A percentile compares a stretch with the other conserved stretches of the same genome.
Conservation (phyloP, 2,329 filamentous ascomycete species). For the Scedosporium dehoogii region DNA sequence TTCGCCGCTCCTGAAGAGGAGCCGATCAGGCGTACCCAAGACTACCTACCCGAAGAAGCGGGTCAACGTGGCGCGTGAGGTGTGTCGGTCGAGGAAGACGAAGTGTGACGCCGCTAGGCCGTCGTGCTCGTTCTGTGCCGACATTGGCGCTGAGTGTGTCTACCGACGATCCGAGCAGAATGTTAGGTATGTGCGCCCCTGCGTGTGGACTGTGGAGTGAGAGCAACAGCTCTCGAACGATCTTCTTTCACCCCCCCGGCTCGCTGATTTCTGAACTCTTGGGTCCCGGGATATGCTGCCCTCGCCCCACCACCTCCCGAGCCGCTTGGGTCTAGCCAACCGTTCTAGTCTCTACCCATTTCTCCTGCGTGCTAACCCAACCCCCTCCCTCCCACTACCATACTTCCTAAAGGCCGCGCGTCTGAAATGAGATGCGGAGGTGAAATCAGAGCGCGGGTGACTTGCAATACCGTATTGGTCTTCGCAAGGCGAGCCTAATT, state of each 20-base stretch:
- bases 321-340: background rate
- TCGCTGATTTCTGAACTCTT: too few relatives aligned
- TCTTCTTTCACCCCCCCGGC: too few relatives aligned
- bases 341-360: background rate
- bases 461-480: too few relatives aligned
- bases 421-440: too few relatives aligned
- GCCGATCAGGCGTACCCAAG: slow-evolving; percentile 1
- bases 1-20: background rate
- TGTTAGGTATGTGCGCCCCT: slow-evolving; percentile 5
- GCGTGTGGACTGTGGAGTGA: too few relatives aligned
- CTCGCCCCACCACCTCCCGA: too few relatives aligned
- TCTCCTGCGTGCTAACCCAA: background rate
- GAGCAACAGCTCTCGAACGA: too few relatives aligned
- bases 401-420: too few relatives aligned
- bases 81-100: slow-evolving; percentile 14
- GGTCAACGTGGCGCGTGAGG: slow-evolving; percentile 13
- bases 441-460: too few relatives aligned
- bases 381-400: background rate
- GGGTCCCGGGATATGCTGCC: too few relatives aligned
- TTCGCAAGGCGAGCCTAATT: too few relatives aligned
- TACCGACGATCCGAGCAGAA: slow-evolving; percentile 10
- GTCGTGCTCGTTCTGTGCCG: slow-evolving; percentile 11
- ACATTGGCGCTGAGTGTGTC: slow-evolving; percentile 9
- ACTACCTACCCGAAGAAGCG: slow-evolving; percentile 14
- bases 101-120: slow-evolving; percentile 11